Percentiles rank a stretch among this genome's conserved stretches.
Evolutionary conservation across 2,329 filamentous ascomycete genomes (phyloP).

Genomic region (Pyrenochaeta sp.): DNA sequence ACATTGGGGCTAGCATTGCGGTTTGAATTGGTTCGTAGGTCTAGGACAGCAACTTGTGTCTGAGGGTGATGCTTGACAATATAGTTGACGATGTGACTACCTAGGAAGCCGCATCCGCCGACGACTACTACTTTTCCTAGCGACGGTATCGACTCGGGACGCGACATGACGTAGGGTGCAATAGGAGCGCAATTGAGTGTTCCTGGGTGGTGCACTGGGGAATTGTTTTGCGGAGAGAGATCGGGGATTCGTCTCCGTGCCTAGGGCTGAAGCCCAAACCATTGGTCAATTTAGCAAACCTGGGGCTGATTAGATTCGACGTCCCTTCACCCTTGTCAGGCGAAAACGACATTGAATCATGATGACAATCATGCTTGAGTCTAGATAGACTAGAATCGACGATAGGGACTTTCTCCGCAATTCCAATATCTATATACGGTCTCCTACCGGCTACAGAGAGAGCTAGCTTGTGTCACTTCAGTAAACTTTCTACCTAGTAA

Average conservation of each 20-base stretch:
- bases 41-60: constrained; percentile 57
- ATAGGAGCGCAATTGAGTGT: constrained; percentile 13
- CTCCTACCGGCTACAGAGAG: too few species aligned
- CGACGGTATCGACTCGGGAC: constrained; percentile 31
- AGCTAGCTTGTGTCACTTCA: neutral
- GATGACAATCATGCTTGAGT: neutral
- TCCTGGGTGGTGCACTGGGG: constrained; percentile 13
- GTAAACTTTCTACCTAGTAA: too few species aligned
- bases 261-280: constrained; percentile 16
- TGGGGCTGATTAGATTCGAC: neutral
- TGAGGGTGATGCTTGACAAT: constrained; percentile 53
- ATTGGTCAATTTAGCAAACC: neutral
- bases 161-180: constrained; percentile 26
- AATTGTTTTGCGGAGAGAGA: constrained; percentile 28
- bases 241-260: constrained; percentile 22
- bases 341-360: neutral
- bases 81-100: constrained; percentile 60
- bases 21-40: constrained; percentile 55
- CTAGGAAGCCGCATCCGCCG: constrained; percentile 62
- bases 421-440: too few species aligned
- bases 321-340: neutral
- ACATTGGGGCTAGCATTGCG: constrained; percentile 52
- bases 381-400: too few species aligned
- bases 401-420: too few species aligned
- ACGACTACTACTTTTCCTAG: constrained; percentile 59